Evolutionary conservation across 768 basidiomycete species (phyloP).

Genomic region (Suillus subaureus): DNA sequence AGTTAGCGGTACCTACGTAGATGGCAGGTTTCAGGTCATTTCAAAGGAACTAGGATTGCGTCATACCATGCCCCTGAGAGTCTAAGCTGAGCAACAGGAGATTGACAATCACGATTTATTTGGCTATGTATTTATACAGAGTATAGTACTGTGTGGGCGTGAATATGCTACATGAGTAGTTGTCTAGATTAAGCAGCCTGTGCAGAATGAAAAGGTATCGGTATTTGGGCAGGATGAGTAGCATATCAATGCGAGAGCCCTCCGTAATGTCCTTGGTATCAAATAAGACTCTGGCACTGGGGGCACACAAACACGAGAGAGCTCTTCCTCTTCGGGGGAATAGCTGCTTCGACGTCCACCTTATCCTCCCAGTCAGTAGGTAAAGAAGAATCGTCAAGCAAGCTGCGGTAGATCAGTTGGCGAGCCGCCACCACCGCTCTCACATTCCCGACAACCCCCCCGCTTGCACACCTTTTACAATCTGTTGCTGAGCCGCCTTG

Average conservation of each 20-base stretch:
- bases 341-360: constrained; percentile 26
- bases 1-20: neutral
- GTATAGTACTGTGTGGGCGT: neutral
- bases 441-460: constrained; percentile 58
- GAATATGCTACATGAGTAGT: neutral
- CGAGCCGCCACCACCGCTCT: constrained; percentile 48
- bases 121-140: neutral
- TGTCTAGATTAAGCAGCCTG: neutral
- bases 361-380: constrained; percentile 45
- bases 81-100: too few species aligned
- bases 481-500: constrained; percentile 50
- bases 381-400: constrained; percentile 30
- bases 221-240: neutral
- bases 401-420: constrained; percentile 42
- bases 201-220: neutral
- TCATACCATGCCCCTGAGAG: neutral
- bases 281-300: constrained; percentile 46
- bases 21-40: neutral
- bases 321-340: constrained; percentile 18
- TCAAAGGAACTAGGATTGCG: neutral
- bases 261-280: constrained; percentile 3
- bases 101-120: too few species aligned
- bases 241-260: neutral
- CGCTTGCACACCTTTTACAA: constrained; percentile 45
- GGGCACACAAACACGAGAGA: constrained; percentile 44